Conservation (phyloP, 2,329 filamentous ascomycete species). For the Penicillium freii region DNA sequence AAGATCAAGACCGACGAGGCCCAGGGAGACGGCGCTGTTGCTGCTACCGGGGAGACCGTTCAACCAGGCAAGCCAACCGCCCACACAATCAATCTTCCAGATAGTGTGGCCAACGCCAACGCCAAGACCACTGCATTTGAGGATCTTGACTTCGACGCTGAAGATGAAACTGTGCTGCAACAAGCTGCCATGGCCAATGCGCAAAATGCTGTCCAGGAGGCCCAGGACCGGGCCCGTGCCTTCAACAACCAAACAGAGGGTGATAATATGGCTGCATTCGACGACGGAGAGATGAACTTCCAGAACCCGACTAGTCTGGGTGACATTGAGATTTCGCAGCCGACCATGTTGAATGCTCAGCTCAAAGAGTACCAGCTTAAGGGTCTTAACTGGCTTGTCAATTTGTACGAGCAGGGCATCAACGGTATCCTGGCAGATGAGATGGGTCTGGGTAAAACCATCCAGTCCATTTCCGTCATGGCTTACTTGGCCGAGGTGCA, state of each 20-base stretch:
- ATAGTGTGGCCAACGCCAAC: slow-evolving; percentile 51
- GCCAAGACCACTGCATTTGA: slow-evolving; percentile 89
- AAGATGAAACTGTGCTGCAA: slow-evolving; percentile 78
- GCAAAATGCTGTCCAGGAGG: slow-evolving; percentile 91
- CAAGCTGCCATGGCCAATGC: slow-evolving; percentile 92
- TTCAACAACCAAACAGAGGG: slow-evolving; percentile 78
- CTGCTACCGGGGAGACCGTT: slow-evolving; percentile 49
- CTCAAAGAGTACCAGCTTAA: slow-evolving; percentile 99
- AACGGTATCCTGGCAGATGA: slow-evolving; percentile 98
- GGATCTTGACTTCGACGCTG: slow-evolving; percentile 91
- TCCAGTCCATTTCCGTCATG: slow-evolving; percentile 99
- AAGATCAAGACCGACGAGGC: slow-evolving; percentile 98
- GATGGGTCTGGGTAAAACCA: slow-evolving; percentile 99
- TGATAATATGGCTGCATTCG: slow-evolving; percentile 65
- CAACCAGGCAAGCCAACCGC: slow-evolving; percentile 34
- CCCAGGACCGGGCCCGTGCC: slow-evolving; percentile 84
- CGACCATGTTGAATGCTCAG: slow-evolving; percentile 86
- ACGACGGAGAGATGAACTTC: slow-evolving; percentile 99
- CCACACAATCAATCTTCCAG: slow-evolving; percentile 49
- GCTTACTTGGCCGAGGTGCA: slow-evolving; percentile 95
- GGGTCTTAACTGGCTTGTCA: slow-evolving; percentile 98
- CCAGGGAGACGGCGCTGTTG: slow-evolving; percentile 77
- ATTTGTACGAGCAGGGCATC: slow-evolving; percentile 98
- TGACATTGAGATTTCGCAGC: slow-evolving; percentile 90
- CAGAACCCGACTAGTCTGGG: slow-evolving; percentile 95